A percentile compares a stretch with the other conserved stretches of the same genome.
Conservation (phyloP, 202 grass and related monocot genomes). For the Bolboschoenoplectus hybrid region DNA sequence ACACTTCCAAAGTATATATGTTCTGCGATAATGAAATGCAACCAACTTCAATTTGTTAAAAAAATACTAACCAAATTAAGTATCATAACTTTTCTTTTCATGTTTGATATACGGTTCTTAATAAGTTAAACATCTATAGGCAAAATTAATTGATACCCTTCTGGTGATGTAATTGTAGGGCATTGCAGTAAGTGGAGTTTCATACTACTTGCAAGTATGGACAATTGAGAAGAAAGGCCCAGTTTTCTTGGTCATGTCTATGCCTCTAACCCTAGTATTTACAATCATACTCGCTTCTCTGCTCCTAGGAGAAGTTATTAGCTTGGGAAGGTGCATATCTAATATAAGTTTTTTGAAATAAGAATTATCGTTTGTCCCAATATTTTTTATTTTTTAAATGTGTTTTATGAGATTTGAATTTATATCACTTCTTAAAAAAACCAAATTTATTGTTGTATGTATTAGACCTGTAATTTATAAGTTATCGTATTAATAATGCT, state of each 20-base stretch:
- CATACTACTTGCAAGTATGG: slow-evolving; percentile 80
- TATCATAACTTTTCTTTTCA: not conserved
- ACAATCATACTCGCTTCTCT: slow-evolving; percentile 67
- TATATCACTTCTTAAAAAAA: no score
- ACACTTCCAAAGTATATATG: not conserved
- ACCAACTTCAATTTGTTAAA: not conserved
- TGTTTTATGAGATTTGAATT: no score
- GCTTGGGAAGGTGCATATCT: slow-evolving; percentile 53
- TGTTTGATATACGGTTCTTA: not conserved
- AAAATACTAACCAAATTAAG: not conserved
- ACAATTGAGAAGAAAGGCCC: slow-evolving; percentile 65
- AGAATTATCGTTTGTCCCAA: no score
- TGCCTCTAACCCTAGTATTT: slow-evolving; percentile 58
- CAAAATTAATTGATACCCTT: not conserved
- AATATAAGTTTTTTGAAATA: not conserved
- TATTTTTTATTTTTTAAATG: no score
- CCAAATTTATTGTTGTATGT: no score
- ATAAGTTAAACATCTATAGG: not conserved
- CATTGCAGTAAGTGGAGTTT: slow-evolving; percentile 56
- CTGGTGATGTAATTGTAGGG: slow-evolving; percentile 37
- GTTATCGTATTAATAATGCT: no score
- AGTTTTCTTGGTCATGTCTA: slow-evolving; percentile 71
- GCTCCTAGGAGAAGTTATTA: slow-evolving; percentile 67
- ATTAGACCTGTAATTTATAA: no score
- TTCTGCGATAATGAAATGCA: not conserved